Conservation (phyloP, 345 rosid genomes). For the Noccaea caerulescens region DNA sequence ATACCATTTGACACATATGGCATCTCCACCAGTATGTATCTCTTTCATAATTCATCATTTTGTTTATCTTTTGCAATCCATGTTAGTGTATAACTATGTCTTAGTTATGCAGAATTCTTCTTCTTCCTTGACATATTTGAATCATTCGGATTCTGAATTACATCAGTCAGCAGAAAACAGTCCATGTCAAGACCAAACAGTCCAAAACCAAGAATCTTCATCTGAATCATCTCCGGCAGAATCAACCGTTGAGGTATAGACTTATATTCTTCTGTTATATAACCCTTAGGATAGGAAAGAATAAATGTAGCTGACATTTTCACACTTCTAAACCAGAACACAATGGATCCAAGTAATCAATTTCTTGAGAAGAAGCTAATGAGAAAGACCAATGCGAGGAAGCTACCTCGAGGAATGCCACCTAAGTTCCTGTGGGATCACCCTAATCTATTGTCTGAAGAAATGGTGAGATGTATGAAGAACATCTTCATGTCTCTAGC, state of each 20-base stretch:
- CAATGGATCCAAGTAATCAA: constrained; percentile 39
- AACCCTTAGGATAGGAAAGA: constrained; percentile 27
- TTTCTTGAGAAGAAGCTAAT: constrained; percentile 42
- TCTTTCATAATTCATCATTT: constrained; percentile 12
- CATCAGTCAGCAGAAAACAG: constrained; percentile 46
- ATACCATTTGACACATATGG: constrained; percentile 64
- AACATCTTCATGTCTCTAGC: constrained; percentile 82
- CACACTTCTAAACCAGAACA: constrained; percentile 46
- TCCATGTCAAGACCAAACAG: constrained; percentile 40
- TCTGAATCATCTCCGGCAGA: constrained; percentile 50
- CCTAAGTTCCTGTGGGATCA: constrained; percentile 74
- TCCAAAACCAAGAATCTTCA: constrained; percentile 48
- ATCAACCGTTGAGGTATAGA: constrained; percentile 53
- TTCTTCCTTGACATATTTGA: constrained; percentile 45
- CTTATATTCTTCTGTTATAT: constrained; percentile 20
- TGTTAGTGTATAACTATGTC: constrained; percentile 37
- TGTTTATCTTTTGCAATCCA: neutral
- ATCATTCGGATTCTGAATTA: constrained; percentile 51
- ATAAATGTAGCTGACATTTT: constrained; percentile 23
- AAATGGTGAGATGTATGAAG: constrained; percentile 94
- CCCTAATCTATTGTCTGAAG: constrained; percentile 82
- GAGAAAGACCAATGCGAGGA: constrained; percentile 45
- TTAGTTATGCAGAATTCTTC: constrained; percentile 51
- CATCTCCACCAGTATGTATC: constrained; percentile 56
- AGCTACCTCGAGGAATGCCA: constrained; percentile 57